phyloP scores from a whole-genome alignment of 1,139 yeast species.

The Magnusiomyces paraingens region DNA sequence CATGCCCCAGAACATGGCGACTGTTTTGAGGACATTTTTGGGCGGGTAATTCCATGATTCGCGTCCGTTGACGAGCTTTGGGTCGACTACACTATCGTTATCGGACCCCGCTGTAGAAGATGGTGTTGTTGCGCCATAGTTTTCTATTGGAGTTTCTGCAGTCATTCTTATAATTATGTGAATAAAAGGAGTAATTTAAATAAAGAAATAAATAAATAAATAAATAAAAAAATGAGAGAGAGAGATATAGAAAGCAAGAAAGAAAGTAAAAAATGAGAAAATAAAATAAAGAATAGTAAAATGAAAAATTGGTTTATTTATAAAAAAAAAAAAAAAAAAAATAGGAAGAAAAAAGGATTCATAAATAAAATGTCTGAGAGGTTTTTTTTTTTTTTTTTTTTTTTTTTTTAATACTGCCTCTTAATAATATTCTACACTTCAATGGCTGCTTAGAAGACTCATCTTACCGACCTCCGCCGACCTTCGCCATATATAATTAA shows the following conservation, averaged over 20 bases:
- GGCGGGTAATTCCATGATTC: slow-evolving; percentile 12
- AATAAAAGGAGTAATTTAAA: neutral
- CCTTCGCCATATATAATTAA: too few species aligned
- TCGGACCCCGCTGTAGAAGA: neutral
- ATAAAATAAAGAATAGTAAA: neutral
- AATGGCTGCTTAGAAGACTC: too few species aligned
- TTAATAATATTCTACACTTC: too few species aligned
- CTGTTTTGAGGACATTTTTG: slow-evolving; percentile 14
- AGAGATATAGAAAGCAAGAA: neutral
- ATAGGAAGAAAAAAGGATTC: too few species aligned
- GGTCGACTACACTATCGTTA: neutral
- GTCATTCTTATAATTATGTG: neutral
- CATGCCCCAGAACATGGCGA: slow-evolving; percentile 25
- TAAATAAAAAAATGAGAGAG: too few species aligned
- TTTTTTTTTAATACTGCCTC: too few species aligned
- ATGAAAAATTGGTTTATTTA: too few species aligned
- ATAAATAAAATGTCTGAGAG: too few species aligned
- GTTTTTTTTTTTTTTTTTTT: too few species aligned
- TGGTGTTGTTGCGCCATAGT: neutral
- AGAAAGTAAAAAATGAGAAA: neutral
- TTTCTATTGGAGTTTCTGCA: neutral
- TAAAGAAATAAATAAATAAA: neutral
- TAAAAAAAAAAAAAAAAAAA: too few species aligned
- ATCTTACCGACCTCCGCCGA: too few species aligned
- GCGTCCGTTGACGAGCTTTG: neutral